Percentiles rank a stretch among this genome's conserved stretches.
These are phyloP conservation scores for Cordyceps fumosorosea DNA, from an alignment of 2,329 filamentous ascomycete species.

Conservation along the genomic window DNA sequence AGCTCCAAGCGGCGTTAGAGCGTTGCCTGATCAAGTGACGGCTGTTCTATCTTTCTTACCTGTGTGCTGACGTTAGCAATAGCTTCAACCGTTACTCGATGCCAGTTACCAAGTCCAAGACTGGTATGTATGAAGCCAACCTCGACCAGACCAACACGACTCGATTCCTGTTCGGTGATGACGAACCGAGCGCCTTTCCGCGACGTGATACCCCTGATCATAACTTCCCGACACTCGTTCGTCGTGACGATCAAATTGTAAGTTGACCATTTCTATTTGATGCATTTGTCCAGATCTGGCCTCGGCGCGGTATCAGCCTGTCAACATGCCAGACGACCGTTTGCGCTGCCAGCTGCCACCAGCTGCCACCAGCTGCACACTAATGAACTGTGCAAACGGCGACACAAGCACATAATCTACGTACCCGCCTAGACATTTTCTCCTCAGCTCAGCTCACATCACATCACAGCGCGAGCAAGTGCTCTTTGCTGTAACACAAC, in stretches of 20 bases:
- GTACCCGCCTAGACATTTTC: background rate
- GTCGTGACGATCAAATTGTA: slow-evolving; percentile 54
- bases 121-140: slow-evolving; percentile 58
- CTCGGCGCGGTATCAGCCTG: background rate
- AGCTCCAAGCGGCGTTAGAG: background rate
- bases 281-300: background rate
- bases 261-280: slow-evolving; percentile 23
- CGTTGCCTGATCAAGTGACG: background rate
- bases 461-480: background rate
- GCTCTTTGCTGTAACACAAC: background rate
- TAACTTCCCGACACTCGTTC: slow-evolving; percentile 77
- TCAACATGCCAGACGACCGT: background rate
- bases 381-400: background rate
- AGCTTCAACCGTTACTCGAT: slow-evolving; percentile 90
- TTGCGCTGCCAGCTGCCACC: slow-evolving; percentile 6
- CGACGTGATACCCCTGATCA: slow-evolving; percentile 63
- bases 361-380: slow-evolving; percentile 5
- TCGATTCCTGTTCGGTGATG: slow-evolving; percentile 79
- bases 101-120: slow-evolving; percentile 71
- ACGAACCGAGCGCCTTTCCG: slow-evolving; percentile 49
- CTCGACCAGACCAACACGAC: slow-evolving; percentile 81
- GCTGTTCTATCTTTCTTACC: background rate
- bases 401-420: background rate
- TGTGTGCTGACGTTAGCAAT: slow-evolving; percentile 16
- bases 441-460: background rate